phyloP scores from a whole-genome alignment of 305 asterid species.

The Fraxinus dipetala region DNA sequence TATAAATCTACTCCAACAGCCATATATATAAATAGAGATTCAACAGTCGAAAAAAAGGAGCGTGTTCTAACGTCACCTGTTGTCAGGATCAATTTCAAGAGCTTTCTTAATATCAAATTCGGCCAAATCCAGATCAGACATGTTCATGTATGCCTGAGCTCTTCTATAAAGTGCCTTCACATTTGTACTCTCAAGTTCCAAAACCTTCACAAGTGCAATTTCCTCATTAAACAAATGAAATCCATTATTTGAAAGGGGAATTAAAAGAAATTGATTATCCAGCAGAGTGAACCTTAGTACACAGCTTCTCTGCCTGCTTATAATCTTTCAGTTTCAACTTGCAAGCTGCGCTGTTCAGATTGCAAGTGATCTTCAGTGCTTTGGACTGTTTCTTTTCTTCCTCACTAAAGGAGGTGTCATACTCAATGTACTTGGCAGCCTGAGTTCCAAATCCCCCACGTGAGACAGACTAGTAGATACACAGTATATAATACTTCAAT shows the following conservation, averaged over 20 bases:
- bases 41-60: background rate
- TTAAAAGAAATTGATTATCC: background rate
- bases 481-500: background rate
- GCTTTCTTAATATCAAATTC: slow-evolving; percentile 33
- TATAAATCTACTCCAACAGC: background rate
- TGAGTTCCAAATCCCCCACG: background rate
- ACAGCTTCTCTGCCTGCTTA: slow-evolving; percentile 44
- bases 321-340: slow-evolving; percentile 46
- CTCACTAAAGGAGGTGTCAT: slow-evolving; percentile 37
- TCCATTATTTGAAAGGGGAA: background rate
- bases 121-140: slow-evolving; percentile 46
- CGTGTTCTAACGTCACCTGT: slow-evolving; percentile 29
- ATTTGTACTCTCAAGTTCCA: slow-evolving; percentile 41
- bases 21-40: background rate
- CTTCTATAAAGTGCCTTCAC: slow-evolving; percentile 53
- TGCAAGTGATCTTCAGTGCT: slow-evolving; percentile 39
- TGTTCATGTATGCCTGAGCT: slow-evolving; percentile 42
- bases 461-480: background rate
- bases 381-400: slow-evolving; percentile 44
- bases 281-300: slow-evolving; percentile 35
- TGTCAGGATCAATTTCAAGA: slow-evolving; percentile 31
- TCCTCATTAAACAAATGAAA: background rate
- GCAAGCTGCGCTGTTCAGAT: slow-evolving; percentile 49
- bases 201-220: slow-evolving; percentile 36
- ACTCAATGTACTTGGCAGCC: slow-evolving; percentile 47